phyloP scores from a whole-genome alignment of 257 asterid species.

The Jacaranda copaia region DNA sequence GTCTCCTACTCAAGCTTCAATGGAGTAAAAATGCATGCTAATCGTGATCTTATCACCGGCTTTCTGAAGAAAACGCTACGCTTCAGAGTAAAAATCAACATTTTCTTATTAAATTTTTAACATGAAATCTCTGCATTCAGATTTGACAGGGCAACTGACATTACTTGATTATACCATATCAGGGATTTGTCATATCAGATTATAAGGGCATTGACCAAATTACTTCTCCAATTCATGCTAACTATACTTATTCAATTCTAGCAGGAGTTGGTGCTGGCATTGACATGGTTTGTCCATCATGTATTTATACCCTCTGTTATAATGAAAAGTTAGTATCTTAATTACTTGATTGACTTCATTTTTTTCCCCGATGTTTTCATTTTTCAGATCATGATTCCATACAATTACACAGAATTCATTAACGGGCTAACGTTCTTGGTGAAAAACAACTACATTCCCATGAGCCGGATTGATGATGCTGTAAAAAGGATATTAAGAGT shows the following conservation, averaged over 20 bases:
- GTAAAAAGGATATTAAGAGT: slow-evolving; percentile 55
- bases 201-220: slow-evolving; percentile 48
- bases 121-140: not conserved
- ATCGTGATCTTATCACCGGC: slow-evolving; percentile 45
- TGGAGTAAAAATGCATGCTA: slow-evolving; percentile 55
- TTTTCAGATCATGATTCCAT: slow-evolving; percentile 45
- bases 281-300: slow-evolving; percentile 46
- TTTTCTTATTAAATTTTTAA: not conserved
- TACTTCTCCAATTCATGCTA: slow-evolving; percentile 40
- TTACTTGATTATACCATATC: not conserved
- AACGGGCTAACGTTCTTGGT: slow-evolving; percentile 42
- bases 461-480: slow-evolving; percentile 48
- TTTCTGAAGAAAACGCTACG: slow-evolving; percentile 49
- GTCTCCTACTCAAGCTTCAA: slow-evolving; percentile 58
- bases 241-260: slow-evolving; percentile 49
- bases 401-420: slow-evolving; percentile 47
- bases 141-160: not conserved
- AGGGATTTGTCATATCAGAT: slow-evolving; percentile 58
- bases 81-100: slow-evolving; percentile 44
- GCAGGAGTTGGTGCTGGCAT: slow-evolving; percentile 52
- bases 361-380: not conserved
- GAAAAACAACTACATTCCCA: slow-evolving; percentile 39
- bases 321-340: not conserved
- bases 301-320: not conserved
- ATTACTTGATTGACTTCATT: too few species aligned